These are phyloP conservation scores for Ceratocystis eucalypticola DNA, from an alignment of 2,329 filamentous ascomycete species.

Conservation along the genomic window DNA sequence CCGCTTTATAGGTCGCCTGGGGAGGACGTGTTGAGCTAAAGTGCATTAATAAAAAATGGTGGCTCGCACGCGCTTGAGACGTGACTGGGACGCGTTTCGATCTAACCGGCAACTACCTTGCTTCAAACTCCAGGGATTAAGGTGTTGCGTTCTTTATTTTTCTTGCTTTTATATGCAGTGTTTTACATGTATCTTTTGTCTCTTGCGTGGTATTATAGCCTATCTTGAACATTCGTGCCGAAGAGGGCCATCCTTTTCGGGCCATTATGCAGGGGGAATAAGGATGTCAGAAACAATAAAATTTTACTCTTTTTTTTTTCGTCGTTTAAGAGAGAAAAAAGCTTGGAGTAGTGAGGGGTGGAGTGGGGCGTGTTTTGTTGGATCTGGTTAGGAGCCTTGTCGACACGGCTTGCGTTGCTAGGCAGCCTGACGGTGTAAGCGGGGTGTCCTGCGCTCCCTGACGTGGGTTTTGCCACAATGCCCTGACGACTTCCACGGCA, in stretches of 20 bases:
- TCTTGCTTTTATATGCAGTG: not conserved
- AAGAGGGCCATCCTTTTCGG: not conserved
- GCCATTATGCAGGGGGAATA: not conserved
- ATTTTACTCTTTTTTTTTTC: not conserved
- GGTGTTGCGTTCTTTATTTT: not conserved
- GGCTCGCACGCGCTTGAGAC: not conserved
- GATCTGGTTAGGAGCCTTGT: not conserved
- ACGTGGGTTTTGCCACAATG: not conserved
- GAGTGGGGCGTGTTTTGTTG: not conserved
- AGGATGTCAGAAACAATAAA: not conserved
- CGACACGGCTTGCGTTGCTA: not conserved
- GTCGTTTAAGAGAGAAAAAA: not conserved
- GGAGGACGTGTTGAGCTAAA: not conserved
- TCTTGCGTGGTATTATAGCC: not conserved
- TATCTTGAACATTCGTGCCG: not conserved
- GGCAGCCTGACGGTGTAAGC: not conserved
- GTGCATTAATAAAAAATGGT: not conserved
- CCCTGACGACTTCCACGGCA: constrained; percentile 1
- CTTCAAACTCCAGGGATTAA: not conserved
- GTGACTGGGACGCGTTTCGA: not conserved
- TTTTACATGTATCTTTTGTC: not conserved
- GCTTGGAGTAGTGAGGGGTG: not conserved
- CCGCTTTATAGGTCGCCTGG: not conserved
- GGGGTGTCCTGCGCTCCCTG: not conserved
- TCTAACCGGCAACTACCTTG: not conserved